phyloP scores from a whole-genome alignment of 148 eudicot species.

The Chenopodium quinoa region DNA sequence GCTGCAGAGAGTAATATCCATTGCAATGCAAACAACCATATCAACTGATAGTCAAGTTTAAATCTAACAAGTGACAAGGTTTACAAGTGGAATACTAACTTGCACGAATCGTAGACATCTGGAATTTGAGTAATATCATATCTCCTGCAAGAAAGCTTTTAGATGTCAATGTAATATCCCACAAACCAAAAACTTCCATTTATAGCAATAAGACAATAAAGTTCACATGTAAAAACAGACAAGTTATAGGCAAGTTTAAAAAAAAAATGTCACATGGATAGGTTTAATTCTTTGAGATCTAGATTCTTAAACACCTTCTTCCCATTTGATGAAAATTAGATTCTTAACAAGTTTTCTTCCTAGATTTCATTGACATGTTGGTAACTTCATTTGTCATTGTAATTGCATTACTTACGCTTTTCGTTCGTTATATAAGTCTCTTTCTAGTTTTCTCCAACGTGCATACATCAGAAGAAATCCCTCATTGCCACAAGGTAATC shows the following conservation, averaged over 20 bases:
- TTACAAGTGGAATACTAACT: constrained; percentile 52
- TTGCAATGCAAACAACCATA: background rate
- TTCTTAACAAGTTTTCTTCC: background rate
- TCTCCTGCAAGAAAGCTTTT: constrained; percentile 51
- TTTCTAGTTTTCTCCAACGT: constrained; percentile 96
- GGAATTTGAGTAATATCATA: constrained; percentile 96
- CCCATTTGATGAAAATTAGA: background rate
- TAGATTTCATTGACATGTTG: background rate
- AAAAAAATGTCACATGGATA: background rate
- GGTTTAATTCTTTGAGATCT: background rate
- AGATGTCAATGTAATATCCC: constrained; percentile 22
- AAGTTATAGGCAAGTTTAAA: background rate
- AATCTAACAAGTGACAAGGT: background rate
- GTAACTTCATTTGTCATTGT: background rate
- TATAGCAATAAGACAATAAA: background rate
- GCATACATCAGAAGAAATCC: constrained; percentile 99
- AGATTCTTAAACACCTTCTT: background rate
- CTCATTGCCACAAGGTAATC: constrained; percentile 96
- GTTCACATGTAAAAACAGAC: background rate
- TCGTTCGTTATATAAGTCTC: constrained; percentile 91
- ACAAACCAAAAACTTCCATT: background rate
- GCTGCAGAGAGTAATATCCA: too few species aligned
- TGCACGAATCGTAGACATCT: constrained; percentile 97
- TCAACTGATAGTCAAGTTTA: background rate
- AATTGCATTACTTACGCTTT: constrained; percentile 60